phyloP scores from a whole-genome alignment of 805 yeast genomes.

The Spathaspora boniae region DNA sequence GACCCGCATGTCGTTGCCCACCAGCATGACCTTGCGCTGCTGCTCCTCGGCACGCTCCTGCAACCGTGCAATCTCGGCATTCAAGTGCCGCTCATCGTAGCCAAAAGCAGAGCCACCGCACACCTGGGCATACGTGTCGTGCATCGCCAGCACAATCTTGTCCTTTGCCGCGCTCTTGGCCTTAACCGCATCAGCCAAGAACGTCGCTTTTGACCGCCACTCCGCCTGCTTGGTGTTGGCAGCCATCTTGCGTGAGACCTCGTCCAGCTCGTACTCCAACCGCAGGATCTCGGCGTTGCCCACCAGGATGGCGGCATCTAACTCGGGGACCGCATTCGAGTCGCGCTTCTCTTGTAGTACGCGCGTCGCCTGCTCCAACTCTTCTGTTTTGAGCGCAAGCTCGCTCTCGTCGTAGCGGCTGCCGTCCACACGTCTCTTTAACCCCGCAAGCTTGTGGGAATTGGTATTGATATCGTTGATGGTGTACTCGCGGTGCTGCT shows the following conservation, averaged over 20 bases:
- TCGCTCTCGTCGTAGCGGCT: slow-evolving; percentile 40
- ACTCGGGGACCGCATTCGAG: slow-evolving; percentile 12
- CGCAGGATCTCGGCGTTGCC: slow-evolving; percentile 33
- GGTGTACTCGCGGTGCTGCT: slow-evolving; percentile 41
- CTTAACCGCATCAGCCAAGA: slow-evolving; percentile 38
- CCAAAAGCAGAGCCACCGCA: slow-evolving; percentile 14
- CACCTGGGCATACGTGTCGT: slow-evolving; percentile 16
- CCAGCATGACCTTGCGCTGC: slow-evolving; percentile 2
- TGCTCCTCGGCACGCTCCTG: slow-evolving; percentile 7
- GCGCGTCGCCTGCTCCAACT: slow-evolving; percentile 35
- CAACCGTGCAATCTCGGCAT: slow-evolving; percentile 6
- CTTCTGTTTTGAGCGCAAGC: slow-evolving; percentile 42
- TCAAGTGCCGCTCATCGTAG: slow-evolving; percentile 11
- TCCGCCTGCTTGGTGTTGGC: slow-evolving; percentile 58
- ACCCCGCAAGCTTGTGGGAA: slow-evolving; percentile 29
- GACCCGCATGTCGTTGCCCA: slow-evolving; percentile 9
- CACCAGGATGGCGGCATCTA: slow-evolving; percentile 27
- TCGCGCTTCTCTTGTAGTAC: slow-evolving; percentile 25
- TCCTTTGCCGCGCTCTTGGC: slow-evolving; percentile 26
- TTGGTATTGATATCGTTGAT: slow-evolving; percentile 36
- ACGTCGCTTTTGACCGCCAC: slow-evolving; percentile 48
- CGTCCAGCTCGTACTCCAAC: slow-evolving; percentile 44
- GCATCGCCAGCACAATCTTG: slow-evolving; percentile 22
- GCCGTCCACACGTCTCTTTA: slow-evolving; percentile 36
- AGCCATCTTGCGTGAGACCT: slow-evolving; percentile 46